Percentiles rank a stretch among this genome's conserved stretches.
These are phyloP conservation scores for Ganoderma meredithae DNA, from an alignment of 1,284 basidiomycete species.

Conservation along the genomic window DNA sequence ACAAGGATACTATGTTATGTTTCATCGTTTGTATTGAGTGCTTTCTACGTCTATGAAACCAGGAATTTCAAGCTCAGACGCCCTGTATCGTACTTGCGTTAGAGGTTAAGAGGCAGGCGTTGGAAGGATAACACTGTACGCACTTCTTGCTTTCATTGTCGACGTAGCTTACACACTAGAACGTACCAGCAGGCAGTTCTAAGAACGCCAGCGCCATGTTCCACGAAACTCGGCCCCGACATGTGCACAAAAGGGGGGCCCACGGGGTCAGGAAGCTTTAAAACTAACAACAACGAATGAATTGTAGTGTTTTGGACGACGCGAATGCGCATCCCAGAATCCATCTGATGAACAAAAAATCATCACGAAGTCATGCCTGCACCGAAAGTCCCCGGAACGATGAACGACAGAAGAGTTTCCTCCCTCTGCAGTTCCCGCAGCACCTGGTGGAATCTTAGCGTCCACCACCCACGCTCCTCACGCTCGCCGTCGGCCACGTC, in stretches of 20 bases:
- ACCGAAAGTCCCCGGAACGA: neutral
- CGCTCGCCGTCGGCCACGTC: constrained; percentile 56
- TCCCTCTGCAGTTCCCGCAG: constrained; percentile 57
- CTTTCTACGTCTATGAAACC: no score
- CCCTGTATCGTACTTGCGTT: no score
- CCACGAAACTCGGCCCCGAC: neutral
- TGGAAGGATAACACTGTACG: no score
- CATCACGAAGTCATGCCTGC: neutral
- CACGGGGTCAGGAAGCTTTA: neutral
- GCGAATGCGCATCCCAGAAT: neutral
- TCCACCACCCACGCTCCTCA: constrained; percentile 84
- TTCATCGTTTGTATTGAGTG: no score
- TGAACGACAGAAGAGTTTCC: constrained; percentile 14
- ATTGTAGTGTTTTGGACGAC: no score
- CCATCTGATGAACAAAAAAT: neutral
- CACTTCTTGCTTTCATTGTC: no score
- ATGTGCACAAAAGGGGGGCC: neutral
- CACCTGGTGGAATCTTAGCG: constrained; percentile 74
- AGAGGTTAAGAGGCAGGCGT: no score
- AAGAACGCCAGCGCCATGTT: neutral
- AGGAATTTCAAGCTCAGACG: no score
- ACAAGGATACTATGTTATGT: no score
- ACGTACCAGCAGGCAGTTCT: no score
- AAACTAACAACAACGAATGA: neutral
- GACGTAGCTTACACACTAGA: no score